These are phyloP conservation scores for Orobanche coerulescens DNA, from an alignment of 257 asterid species.

Conservation along the genomic window DNA sequence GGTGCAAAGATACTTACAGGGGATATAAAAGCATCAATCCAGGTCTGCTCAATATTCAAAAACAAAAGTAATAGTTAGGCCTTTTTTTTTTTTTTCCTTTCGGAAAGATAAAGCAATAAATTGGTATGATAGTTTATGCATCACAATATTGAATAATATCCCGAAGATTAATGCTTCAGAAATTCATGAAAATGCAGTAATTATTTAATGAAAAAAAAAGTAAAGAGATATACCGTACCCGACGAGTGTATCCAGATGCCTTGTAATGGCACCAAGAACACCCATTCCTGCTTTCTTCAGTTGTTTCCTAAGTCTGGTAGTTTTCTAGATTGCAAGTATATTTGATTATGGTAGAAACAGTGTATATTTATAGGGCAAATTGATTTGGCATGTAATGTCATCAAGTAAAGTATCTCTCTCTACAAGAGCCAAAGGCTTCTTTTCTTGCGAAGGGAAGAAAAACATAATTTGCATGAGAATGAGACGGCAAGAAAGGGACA, in stretches of 20 bases:
- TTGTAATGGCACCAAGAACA: constrained; percentile 51
- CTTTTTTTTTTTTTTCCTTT: not conserved
- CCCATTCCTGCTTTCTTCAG: constrained; percentile 38
- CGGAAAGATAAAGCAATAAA: not conserved
- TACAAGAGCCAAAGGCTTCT: constrained; percentile 43
- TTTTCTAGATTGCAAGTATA: not conserved
- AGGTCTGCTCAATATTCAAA: constrained; percentile 50
- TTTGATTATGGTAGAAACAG: not conserved
- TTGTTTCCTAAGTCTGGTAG: not conserved
- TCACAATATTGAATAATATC: not conserved
- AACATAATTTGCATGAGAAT: constrained; percentile 22
- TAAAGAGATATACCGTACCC: constrained; percentile 35
- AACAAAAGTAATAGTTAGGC: not conserved
- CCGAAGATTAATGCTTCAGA: not conserved
- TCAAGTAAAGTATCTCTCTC: constrained; percentile 42
- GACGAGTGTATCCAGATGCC: constrained; percentile 53
- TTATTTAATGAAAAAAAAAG: not conserved
- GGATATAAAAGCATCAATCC: constrained; percentile 86
- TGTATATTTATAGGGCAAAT: not conserved
- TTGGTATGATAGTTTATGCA: not conserved
- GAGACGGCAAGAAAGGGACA: constrained; percentile 19
- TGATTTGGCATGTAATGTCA: constrained; percentile 23
- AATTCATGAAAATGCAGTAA: not conserved
- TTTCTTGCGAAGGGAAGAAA: constrained; percentile 31
- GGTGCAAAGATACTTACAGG: constrained; percentile 42